A percentile compares a stretch with the other conserved stretches of the same genome.
phyloP scores from a whole-genome alignment of 2,329 filamentous ascomycete genomes.

The Diaporthe ilicicola region DNA sequence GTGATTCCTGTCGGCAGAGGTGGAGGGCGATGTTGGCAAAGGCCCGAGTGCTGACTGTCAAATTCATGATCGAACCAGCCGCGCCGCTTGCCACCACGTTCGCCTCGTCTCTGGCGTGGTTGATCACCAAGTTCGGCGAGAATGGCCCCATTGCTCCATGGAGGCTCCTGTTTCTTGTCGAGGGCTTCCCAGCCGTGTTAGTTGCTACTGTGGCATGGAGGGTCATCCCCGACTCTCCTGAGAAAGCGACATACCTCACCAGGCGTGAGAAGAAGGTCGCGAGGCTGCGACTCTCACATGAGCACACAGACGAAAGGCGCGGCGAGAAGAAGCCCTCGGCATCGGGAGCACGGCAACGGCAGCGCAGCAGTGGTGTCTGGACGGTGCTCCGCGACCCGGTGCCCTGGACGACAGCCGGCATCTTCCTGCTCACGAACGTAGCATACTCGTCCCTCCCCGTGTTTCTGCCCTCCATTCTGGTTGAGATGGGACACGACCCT shows the following conservation, averaged over 20 bases:
- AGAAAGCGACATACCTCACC: constrained; percentile 70
- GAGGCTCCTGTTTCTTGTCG: constrained; percentile 85
- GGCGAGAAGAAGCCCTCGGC: constrained; percentile 36
- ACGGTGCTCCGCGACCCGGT: constrained; percentile 71
- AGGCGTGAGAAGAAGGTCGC: constrained; percentile 74
- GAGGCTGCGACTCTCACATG: constrained; percentile 63
- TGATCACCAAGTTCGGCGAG: constrained; percentile 75
- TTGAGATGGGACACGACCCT: constrained; percentile 76
- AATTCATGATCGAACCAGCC: constrained; percentile 58
- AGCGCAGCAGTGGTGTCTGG: constrained; percentile 37
- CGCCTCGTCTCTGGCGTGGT: constrained; percentile 80
- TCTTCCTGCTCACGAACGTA: constrained; percentile 90
- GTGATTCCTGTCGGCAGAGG: constrained; percentile 22
- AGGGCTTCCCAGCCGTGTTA: constrained; percentile 85
- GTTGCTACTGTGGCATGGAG: constrained; percentile 78
- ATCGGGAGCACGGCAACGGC: not conserved
- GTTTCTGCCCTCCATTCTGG: constrained; percentile 83
- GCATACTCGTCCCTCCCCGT: constrained; percentile 89
- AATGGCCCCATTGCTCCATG: constrained; percentile 78
- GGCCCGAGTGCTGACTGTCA: not conserved
- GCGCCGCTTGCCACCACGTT: constrained; percentile 84
- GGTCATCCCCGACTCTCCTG: constrained; percentile 79
- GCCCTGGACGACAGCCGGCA: constrained; percentile 78
- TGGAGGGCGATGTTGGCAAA: not conserved
- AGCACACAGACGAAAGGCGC: constrained; percentile 31